phyloP scores from a whole-genome alignment of 768 basidiomycete species.

The Exidia glandulosa region DNA sequence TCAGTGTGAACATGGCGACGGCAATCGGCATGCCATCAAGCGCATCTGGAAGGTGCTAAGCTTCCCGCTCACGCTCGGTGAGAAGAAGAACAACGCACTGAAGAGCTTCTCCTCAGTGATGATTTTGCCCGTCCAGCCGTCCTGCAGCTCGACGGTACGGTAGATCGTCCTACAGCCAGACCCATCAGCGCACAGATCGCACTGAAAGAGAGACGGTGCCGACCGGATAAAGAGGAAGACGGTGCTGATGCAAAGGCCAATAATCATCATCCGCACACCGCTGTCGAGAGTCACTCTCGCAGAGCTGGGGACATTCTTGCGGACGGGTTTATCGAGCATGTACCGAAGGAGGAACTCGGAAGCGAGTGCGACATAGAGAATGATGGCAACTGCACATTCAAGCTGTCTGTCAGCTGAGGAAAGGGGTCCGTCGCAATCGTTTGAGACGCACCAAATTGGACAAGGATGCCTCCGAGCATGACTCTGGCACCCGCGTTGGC shows the following conservation, averaged over 20 bases:
- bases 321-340: slow-evolving; percentile 13
- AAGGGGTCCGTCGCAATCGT: background rate
- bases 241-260: slow-evolving; percentile 26
- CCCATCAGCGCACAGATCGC: background rate
- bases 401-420: background rate
- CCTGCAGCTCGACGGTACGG: slow-evolving; percentile 38
- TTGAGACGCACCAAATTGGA: slow-evolving; percentile 37
- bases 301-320: background rate
- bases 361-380: slow-evolving; percentile 28
- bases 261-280: slow-evolving; percentile 15
- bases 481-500: slow-evolving; percentile 32
- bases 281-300: background rate
- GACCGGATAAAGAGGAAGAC: slow-evolving; percentile 36
- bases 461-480: slow-evolving; percentile 53
- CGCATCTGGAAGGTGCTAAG: slow-evolving; percentile 22
- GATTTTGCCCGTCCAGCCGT: slow-evolving; percentile 41
- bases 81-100: slow-evolving; percentile 19
- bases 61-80: too few relatives aligned
- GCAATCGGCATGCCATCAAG: slow-evolving; percentile 39
- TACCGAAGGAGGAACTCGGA: slow-evolving; percentile 36
- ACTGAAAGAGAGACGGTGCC: slow-evolving; percentile 5
- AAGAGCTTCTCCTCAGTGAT: slow-evolving; percentile 38
- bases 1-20: slow-evolving; percentile 34
- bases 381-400: slow-evolving; percentile 26
- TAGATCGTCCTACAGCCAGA: slow-evolving; percentile 32